phyloP scores from a whole-genome alignment of 2,329 filamentous ascomycete species.

The Pseudogymnoascus sp. region DNA sequence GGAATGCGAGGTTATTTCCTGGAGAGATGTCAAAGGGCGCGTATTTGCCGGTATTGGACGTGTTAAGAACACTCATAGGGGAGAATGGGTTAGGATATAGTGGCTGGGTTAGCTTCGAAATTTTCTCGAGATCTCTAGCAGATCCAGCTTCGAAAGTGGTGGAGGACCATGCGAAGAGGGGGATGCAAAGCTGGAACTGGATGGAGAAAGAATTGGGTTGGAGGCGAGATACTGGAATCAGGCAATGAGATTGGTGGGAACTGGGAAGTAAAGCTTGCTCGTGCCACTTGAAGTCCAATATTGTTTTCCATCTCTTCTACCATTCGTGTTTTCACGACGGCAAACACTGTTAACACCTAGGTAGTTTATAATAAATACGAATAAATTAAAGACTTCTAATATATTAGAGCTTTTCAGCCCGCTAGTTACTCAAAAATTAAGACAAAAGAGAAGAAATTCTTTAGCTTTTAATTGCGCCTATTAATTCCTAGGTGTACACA shows the following conservation, averaged over 20 bases:
- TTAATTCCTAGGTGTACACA: background rate
- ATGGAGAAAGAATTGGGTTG: conserved; percentile 27
- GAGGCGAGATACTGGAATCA: background rate
- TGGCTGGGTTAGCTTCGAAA: conserved; percentile 52
- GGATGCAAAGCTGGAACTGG: conserved; percentile 43
- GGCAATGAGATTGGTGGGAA: too few species aligned
- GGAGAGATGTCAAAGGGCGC: conserved; percentile 42
- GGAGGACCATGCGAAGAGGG: conserved; percentile 43
- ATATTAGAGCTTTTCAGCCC: background rate
- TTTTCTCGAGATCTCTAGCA: conserved; percentile 47
- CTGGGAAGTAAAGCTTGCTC: too few species aligned
- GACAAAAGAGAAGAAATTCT: background rate
- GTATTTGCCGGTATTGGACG: conserved; percentile 49
- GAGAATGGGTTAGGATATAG: conserved; percentile 46
- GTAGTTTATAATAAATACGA: background rate
- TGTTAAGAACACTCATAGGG: conserved; percentile 42
- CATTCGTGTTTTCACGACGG: too few species aligned
- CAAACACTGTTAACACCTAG: background rate
- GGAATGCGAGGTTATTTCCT: conserved; percentile 61
- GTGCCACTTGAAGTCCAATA: too few species aligned
- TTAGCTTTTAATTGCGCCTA: background rate
- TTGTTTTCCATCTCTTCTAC: too few species aligned
- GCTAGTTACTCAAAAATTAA: background rate
- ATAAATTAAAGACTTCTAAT: background rate
- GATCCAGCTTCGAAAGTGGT: conserved; percentile 38